These are phyloP conservation scores for Rossbeevera mucosa DNA, from an alignment of 768 basidiomycete genomes.

Conservation along the genomic window DNA sequence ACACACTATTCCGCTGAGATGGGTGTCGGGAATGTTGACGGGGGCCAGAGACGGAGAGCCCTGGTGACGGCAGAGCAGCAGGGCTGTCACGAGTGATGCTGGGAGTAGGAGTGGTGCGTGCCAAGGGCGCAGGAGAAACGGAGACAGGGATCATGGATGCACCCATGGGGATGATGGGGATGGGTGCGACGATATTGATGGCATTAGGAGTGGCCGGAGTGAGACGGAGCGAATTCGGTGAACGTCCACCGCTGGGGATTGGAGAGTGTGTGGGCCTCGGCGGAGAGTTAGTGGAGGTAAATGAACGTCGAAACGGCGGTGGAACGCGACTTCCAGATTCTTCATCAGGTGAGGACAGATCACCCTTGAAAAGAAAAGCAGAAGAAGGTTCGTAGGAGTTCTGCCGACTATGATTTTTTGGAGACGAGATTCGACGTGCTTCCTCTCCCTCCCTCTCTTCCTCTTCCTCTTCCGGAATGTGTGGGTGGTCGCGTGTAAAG, in stretches of 20 bases:
- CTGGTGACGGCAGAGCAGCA: constrained; percentile 29
- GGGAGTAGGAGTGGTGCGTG: constrained; percentile 22
- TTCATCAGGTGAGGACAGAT: constrained; percentile 8
- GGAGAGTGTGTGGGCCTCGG: constrained; percentile 22
- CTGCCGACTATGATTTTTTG: constrained; percentile 20
- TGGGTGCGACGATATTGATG: constrained; percentile 19
- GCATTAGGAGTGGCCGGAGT: constrained; percentile 27
- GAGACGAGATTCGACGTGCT: constrained; percentile 22
- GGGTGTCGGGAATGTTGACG: constrained; percentile 25
- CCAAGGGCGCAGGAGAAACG: constrained; percentile 19
- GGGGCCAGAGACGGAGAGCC: constrained; percentile 21
- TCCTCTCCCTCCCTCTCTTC: constrained; percentile 46
- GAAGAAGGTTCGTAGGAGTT: constrained; percentile 32
- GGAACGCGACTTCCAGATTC: constrained; percentile 13
- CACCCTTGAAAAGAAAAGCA: constrained; percentile 25
- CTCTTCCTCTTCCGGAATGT: constrained; percentile 63
- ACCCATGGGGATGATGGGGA: constrained; percentile 20
- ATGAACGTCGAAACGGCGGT: constrained; percentile 12
- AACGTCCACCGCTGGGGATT: constrained; percentile 11
- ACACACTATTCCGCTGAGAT: constrained; percentile 43
- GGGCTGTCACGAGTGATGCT: constrained; percentile 26
- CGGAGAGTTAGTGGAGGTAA: constrained; percentile 13
- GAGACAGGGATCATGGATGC: constrained; percentile 19
- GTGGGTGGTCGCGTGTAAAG: constrained; percentile 46
- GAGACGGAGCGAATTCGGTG: constrained; percentile 19